Conservation (phyloP, 1,284 basidiomycete genomes). For the Moniliophthora roreri region DNA sequence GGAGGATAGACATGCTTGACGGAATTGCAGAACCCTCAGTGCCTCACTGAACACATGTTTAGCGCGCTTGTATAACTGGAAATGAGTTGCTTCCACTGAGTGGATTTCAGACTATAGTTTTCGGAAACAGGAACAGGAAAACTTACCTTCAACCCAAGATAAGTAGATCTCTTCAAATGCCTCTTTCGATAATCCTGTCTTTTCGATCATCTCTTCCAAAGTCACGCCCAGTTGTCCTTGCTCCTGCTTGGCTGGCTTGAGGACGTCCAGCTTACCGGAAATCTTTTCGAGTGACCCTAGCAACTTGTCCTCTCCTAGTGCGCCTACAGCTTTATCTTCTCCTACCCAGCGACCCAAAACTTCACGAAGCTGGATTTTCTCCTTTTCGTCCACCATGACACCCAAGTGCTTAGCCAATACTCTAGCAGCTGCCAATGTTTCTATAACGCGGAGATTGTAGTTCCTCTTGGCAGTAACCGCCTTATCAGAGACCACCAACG, state of each 20-base stretch:
- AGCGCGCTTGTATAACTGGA: slow-evolving; percentile 79
- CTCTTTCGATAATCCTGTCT: slow-evolving; percentile 56
- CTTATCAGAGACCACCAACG: slow-evolving; percentile 83
- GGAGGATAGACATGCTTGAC: slow-evolving; percentile 47
- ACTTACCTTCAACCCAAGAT: slow-evolving; percentile 74
- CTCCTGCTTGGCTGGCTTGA: slow-evolving; percentile 41
- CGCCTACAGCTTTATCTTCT: slow-evolving; percentile 39
- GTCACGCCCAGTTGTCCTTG: slow-evolving; percentile 56
- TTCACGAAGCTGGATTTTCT: slow-evolving; percentile 53
- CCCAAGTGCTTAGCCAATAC: slow-evolving; percentile 63
- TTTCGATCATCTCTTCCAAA: slow-evolving; percentile 69
- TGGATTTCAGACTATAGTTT: slow-evolving; percentile 6
- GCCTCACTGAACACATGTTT: slow-evolving; percentile 79
- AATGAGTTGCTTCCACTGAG: slow-evolving; percentile 73
- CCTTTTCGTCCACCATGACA: slow-evolving; percentile 39
- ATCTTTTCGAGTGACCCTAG: slow-evolving; percentile 49
- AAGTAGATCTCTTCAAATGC: slow-evolving; percentile 69
- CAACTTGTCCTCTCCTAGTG: slow-evolving; percentile 42
- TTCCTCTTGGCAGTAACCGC: slow-evolving; percentile 71
- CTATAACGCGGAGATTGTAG: slow-evolving; percentile 88
- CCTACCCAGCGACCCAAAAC: slow-evolving; percentile 50
- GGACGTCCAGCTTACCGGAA: slow-evolving; percentile 47
- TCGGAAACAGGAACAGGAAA: slow-evolving; percentile 1
- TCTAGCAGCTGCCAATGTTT: slow-evolving; percentile 78
- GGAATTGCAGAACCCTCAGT: slow-evolving; percentile 76